Base-by-base conservation (phyloP, 75 land plant species). In the Azolla pinnata region DNA sequence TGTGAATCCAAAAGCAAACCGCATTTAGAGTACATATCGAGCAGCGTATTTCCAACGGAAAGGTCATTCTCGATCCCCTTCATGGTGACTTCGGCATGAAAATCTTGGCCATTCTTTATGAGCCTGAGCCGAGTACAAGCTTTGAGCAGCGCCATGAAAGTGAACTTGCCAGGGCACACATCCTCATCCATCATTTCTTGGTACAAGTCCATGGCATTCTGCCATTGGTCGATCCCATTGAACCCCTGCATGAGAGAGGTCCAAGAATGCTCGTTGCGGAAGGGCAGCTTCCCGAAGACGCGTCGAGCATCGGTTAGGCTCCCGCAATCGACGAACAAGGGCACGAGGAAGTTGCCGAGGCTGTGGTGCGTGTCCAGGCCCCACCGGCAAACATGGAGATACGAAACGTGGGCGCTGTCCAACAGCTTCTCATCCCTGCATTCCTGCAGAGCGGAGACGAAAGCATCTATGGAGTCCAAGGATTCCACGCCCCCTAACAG, bases 211-310 rank as follows among this genome's bases (percentile, higher is more conserved):
- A 83, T 24, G n/a, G 80, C 77, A 21, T 71, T 63, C 19, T 16
- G 9, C 31, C 60, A 50, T 3, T 44, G 68, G 10, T 60, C 57
- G 30, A 63, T 66, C 40, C 75, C 67, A 2, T 59, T 66, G 30
- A 61, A 66, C 20, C 85, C 79, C 18, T 69, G 45, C 24, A 83
- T 69, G 65, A 80, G 67, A 14, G 82, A 60, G 4, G 74, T 65
- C 75, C 72, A 80, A 10, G 65, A 62, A 16, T 44, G 57, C 3
- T n/a, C 25, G 27, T 60, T 29, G 24, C 30, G 62, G 14, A 40
- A 25, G 17, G 20, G 44, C 27, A 44, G 24, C 29, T 24, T 60
- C 48, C 29, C 29, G 19, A 60, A 23, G 49, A 46, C 17, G 23
- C 21, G 49, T 14, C 21, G 23, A 4, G 57, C 57, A 54, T 2